Evolutionary conservation across 1,284 basidiomycete genomes (phyloP).

Genomic region (Golubevia pallescens): DNA sequence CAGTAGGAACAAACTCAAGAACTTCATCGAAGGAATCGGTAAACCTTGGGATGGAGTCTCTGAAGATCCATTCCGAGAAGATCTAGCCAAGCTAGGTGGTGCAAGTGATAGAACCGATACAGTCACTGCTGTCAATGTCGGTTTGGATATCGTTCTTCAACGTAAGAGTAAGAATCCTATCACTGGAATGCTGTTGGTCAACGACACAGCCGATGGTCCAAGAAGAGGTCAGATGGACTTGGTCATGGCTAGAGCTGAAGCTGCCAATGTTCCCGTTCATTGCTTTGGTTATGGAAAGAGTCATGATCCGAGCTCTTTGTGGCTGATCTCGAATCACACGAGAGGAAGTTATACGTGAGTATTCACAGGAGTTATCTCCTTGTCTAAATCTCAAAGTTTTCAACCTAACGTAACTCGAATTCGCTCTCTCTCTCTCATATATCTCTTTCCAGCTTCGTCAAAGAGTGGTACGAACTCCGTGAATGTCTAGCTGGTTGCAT

Average conservation of each 20-base stretch:
- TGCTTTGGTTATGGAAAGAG: slow-evolving; percentile 94
- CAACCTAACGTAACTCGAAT: too few species aligned
- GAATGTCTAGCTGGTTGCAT: slow-evolving; percentile 53
- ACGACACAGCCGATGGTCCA: slow-evolving; percentile 86
- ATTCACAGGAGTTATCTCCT: background rate
- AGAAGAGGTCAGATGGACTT: slow-evolving; percentile 98
- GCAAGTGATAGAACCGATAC: slow-evolving; percentile 46
- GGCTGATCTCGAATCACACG: slow-evolving; percentile 98
- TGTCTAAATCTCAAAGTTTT: background rate
- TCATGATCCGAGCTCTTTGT: slow-evolving; percentile 95
- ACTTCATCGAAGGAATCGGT: slow-evolving; percentile 42
- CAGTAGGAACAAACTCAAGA: slow-evolving; percentile 26
- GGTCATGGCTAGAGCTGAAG: slow-evolving; percentile 91
- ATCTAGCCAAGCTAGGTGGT: slow-evolving; percentile 39
- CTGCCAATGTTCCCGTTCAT: slow-evolving; percentile 93
- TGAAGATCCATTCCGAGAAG: slow-evolving; percentile 40
- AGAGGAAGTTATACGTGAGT: slow-evolving; percentile 83
- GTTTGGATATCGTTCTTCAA: slow-evolving; percentile 85
- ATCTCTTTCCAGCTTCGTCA: slow-evolving; percentile 24
- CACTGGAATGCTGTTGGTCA: slow-evolving; percentile 88
- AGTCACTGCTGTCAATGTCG: slow-evolving; percentile 52
- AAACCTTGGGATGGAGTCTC: slow-evolving; percentile 36
- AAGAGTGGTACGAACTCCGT: slow-evolving; percentile 55
- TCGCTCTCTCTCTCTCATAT: too few species aligned
- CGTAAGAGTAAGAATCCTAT: slow-evolving; percentile 87